phyloP scores from a whole-genome alignment of 805 yeast species.

The Saturnispora galanensis region DNA sequence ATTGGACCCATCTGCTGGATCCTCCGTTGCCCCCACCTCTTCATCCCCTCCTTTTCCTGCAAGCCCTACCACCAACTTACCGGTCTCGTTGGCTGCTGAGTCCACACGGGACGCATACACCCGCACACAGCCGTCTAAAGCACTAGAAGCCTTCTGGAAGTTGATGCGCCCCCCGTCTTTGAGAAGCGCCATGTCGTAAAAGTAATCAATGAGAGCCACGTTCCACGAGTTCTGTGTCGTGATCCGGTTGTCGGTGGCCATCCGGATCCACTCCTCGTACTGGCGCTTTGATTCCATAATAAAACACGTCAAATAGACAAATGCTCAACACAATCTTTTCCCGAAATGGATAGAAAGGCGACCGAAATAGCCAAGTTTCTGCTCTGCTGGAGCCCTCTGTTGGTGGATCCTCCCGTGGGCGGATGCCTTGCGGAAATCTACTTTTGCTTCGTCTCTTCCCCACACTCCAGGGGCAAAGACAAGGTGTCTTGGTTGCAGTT shows the following conservation, averaged over 20 bases:
- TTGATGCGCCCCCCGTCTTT: constrained; percentile 72
- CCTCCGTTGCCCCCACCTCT: constrained; percentile 14
- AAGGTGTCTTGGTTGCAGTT: constrained; percentile 28
- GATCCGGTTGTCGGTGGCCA: constrained; percentile 78
- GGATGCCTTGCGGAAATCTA: constrained; percentile 25
- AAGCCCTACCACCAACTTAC: constrained; percentile 46
- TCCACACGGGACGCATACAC: constrained; percentile 87
- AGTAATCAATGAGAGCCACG: constrained; percentile 83
- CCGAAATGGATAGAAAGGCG: constrained; percentile 23
- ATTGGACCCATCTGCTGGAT: constrained; percentile 13
- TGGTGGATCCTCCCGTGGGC: constrained; percentile 23
- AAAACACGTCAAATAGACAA: too few species aligned
- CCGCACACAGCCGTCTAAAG: constrained; percentile 90
- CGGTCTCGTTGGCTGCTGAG: constrained; percentile 85
- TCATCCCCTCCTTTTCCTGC: constrained; percentile 16
- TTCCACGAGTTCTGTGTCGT: constrained; percentile 84
- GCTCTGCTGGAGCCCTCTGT: constrained; percentile 23
- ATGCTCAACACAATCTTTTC: constrained; percentile 1
- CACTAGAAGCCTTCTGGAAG: constrained; percentile 84
- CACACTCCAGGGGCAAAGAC: constrained; percentile 24
- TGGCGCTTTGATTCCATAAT: too few species aligned
- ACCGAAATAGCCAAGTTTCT: constrained; percentile 23
- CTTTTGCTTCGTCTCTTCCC: constrained; percentile 24
- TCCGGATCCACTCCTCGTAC: constrained; percentile 72
- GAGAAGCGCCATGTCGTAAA: constrained; percentile 69